Conservation (phyloP, 75 land plant species). For the Cupressus sempervirens region DNA sequence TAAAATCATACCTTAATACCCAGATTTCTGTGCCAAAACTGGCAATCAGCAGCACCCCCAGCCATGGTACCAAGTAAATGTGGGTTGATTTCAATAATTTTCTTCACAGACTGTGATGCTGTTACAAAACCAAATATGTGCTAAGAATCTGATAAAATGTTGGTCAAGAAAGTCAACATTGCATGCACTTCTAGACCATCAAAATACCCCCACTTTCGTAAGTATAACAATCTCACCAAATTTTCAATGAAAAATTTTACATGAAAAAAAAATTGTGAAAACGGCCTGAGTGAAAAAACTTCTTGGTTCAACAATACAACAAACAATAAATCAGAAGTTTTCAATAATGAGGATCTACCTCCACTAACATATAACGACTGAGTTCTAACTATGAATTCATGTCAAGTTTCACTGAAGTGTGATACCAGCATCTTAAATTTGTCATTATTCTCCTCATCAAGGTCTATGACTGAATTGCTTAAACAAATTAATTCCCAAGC, state of each 20-base stretch:
- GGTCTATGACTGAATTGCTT: neutral
- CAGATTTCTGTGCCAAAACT: conserved; percentile 96
- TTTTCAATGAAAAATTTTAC: neutral
- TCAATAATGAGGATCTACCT: neutral
- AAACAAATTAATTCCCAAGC: neutral
- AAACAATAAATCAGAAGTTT: neutral
- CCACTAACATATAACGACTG: neutral
- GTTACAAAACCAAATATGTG: conserved; percentile 12
- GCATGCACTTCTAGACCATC: neutral
- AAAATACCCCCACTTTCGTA: neutral
- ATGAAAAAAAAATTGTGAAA: neutral
- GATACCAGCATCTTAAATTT: neutral
- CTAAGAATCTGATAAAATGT: neutral
- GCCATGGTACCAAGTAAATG: conserved; percentile 98
- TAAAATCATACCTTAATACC: conserved; percentile 73
- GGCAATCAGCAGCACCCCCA: conserved; percentile 99
- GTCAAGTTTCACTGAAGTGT: neutral
- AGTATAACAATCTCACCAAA: neutral
- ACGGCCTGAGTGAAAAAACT: neutral
- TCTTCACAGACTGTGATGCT: conserved; percentile 92
- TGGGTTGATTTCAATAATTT: conserved; percentile 93
- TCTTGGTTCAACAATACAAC: neutral
- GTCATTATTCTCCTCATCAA: neutral
- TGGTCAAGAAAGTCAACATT: neutral
- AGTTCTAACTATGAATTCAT: neutral